Conservation (phyloP, 495 filamentous ascomycete species). For the Annulohypoxylon moriforme region DNA sequence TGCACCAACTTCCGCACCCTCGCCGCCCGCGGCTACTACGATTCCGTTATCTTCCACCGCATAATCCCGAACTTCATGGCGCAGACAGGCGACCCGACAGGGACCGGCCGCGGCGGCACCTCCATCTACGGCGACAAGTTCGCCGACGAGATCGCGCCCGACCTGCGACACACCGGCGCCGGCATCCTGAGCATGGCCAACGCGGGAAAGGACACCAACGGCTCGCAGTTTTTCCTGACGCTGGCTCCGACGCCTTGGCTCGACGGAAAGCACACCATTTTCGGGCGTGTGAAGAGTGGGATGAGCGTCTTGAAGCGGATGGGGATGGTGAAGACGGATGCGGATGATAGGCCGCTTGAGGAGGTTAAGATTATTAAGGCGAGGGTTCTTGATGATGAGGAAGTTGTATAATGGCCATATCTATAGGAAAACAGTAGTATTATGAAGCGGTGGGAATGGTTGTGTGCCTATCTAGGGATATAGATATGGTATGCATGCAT, state of each 20-base stretch:
- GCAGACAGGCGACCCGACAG: constrained; percentile 95
- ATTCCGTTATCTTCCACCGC: constrained; percentile 87
- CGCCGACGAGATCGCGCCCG: constrained; percentile 83
- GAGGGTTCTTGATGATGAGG: constrained; percentile 67
- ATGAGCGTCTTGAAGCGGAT: constrained; percentile 87
- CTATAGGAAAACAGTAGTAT: neutral
- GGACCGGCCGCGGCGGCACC: constrained; percentile 89
- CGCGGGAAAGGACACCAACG: constrained; percentile 92
- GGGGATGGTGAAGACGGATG: constrained; percentile 87
- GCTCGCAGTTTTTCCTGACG: constrained; percentile 89
- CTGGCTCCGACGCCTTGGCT: constrained; percentile 96
- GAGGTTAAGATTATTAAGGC: constrained; percentile 85
- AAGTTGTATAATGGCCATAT: neutral
- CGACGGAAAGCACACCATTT: constrained; percentile 98
- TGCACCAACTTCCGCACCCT: constrained; percentile 91
- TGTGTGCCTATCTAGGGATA: neutral
- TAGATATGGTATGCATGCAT: constrained; percentile 13
- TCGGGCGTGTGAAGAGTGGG: constrained; percentile 89
- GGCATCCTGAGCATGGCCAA: constrained; percentile 97
- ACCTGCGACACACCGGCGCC: constrained; percentile 92
- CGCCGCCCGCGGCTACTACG: constrained; percentile 85
- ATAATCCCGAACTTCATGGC: constrained; percentile 98
- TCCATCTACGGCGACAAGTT: constrained; percentile 96
- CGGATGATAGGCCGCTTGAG: constrained; percentile 81
- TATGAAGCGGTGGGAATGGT: neutral